Evolutionary conservation across 192 early-diverging fungal species (phyloP).

Genomic region (Thamnidium elegans): DNA sequence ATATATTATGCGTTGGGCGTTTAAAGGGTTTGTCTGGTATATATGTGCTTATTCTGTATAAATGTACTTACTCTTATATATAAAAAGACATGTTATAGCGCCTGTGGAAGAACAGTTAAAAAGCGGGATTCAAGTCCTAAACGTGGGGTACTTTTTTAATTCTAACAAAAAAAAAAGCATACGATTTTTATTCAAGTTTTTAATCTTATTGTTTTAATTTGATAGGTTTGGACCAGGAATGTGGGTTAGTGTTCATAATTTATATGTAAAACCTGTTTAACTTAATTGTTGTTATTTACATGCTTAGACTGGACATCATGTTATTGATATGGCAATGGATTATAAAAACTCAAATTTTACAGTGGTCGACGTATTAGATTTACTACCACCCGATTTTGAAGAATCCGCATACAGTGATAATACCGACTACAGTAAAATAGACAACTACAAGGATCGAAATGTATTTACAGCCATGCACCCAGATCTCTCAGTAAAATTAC

Average conservation of each 20-base stretch:
- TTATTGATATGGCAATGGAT: constrained; percentile 35
- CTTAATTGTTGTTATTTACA: too few relatives aligned
- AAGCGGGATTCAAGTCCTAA: constrained; percentile 23
- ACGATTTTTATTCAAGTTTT: not conserved
- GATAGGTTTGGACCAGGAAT: not conserved
- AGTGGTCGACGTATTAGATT: constrained; percentile 21
- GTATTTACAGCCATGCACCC: constrained; percentile 10
- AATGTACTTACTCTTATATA: constrained; percentile 3
- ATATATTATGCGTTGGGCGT: constrained; percentile 35
- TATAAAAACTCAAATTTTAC: constrained; percentile 16
- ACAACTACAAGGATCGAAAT: not conserved
- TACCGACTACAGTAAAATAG: not conserved
- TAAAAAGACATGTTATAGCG: constrained; percentile 19
- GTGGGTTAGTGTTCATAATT: not conserved
- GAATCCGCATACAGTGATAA: not conserved
- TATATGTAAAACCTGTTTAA: too few relatives aligned
- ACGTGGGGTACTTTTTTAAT: constrained; percentile 27
- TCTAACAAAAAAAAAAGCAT: not conserved
- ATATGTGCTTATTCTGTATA: too few relatives aligned
- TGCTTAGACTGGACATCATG: constrained; percentile 16
- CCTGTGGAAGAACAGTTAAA: constrained; percentile 25
- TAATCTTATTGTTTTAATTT: constrained; percentile 1
- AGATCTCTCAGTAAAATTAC: not conserved
- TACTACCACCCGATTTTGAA: constrained; percentile 16
- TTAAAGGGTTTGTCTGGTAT: constrained; percentile 28